Base-by-base conservation (phyloP, 2,329 filamentous ascomycete species). In the Rutstroemia sp. region DNA sequence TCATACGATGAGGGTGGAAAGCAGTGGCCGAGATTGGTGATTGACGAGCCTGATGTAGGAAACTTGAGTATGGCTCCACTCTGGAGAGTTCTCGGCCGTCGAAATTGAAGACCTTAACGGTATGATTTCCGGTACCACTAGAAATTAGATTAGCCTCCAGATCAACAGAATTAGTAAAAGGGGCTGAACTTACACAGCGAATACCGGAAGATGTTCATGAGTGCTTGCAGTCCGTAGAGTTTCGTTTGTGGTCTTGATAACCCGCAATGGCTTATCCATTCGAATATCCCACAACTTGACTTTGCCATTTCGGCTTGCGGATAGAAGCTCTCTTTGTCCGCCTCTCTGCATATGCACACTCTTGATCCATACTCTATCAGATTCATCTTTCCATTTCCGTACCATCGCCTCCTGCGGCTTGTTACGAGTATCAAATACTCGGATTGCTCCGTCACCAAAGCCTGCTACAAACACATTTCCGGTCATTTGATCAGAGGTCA, bases 401-500 rank as follows among this genome's bases (percentile, higher is more conserved):
- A 96, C 87, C 92, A 97, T 96, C 17, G 88, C 88, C 54, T 94
- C 90, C 58, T 90, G 87, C 2, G 91, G 87, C 60, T 86, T 85
- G 60, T 89, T 75, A 12, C 94, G 85, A 62, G 92, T 89, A 71
- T 99, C 94, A 69, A 96, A 99, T 4, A 96, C 91, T 52, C 94
- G 83, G 45, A 99, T 86, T 1, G 91, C 92, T 37, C 94, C 94
- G 67, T 99, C 95, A 17, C 94, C 94, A 67, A 97, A 99, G 3
- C 94, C 94, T 42, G 94, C 94, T 10, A 96, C 88, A 66, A 99
- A 96, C 47, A 96, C 84, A 67, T 96, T 92, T 45, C 94, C 94
- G 52, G 95, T 95, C 72, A 99, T 95, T 77, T 97, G 94, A 71
- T 99, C 94, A 16, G 91, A 96, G 2, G 94, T 97, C 61, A 99